Base-by-base conservation (phyloP, 202 grass and related monocot genomes). In the Schoenoplectus tabernaemontani region DNA sequence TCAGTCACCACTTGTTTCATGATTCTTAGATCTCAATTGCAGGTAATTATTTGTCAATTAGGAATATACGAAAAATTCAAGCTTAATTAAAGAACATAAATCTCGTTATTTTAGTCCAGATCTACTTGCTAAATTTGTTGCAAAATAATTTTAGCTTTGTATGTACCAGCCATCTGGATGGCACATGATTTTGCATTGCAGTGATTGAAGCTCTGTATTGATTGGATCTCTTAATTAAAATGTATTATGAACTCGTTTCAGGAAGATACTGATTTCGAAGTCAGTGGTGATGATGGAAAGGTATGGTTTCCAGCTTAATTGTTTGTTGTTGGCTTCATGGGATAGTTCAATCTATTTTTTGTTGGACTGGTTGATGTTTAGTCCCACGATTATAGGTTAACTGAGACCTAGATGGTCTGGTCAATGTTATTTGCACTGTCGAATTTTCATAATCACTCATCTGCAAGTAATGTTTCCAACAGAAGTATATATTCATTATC, bases 251-350 rank as follows among this genome's bases (percentile, higher is more conserved):
- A 61, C 56, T 74, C 54, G 41, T 93, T 91, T 78, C 85, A 99
- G 96, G 90, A 91, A 12, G 96, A 99, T 36, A 63, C 86, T 82
- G 90, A 96, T 80, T 96, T 93, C 71, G 68, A 86, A 84, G 83
- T 57, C 81, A 72, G 70, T 82, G 92, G 82, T 56, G 88, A 94
- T 83, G 82, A 84, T 62, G 89, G 36, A 85, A 92, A 99, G 96
- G 96, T 99, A 96, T 60, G 47, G 6, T 32, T 84, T 77, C 47
- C 48, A 56, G 28, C 48, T 76, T 37, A 37, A 73, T 72, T 38
- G 7, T 36, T 53, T 76, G 47, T 56, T 56, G 26, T 37, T 76
- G 71, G 28, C 16, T 56, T 15, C 47, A 76, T 28, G 17, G 23
- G 38, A 59, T 53, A 26, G 26, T 41, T 42, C 59, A 76, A 19